Conservation (phyloP, 345 rosid species). For the Noccaea bulbosa region DNA sequence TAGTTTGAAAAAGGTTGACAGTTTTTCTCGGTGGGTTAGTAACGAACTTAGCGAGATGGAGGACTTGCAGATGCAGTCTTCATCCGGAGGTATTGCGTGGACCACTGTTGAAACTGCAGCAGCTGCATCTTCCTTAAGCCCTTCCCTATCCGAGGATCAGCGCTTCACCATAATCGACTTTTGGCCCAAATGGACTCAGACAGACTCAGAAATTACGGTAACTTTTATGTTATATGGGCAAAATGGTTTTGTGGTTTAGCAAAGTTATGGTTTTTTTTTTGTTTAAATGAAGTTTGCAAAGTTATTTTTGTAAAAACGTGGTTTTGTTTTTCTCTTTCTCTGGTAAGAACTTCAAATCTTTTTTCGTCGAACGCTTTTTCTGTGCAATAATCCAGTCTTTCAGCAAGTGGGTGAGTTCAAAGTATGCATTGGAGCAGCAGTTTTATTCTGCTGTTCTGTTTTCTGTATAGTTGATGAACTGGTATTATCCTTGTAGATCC, state of each 20-base stretch:
- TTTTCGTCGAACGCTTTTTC: conserved; percentile 3
- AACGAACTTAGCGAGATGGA: conserved; percentile 78
- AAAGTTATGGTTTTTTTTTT: background rate
- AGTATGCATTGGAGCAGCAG: conserved; percentile 2
- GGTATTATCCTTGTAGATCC: conserved; percentile 4
- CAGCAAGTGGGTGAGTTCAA: background rate
- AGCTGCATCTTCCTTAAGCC: conserved; percentile 77
- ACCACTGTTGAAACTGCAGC: conserved; percentile 65
- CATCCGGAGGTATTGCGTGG: conserved; percentile 82
- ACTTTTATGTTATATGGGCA: background rate
- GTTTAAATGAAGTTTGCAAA: conserved; percentile 3
- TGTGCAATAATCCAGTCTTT: background rate
- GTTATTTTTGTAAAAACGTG: background rate
- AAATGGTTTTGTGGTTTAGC: conserved; percentile 1
- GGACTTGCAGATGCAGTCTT: conserved; percentile 73
- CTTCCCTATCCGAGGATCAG: conserved; percentile 84
- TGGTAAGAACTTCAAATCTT: conserved; percentile 4
- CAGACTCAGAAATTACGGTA: conserved; percentile 77
- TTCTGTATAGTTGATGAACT: conserved; percentile 25
- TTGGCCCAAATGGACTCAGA: conserved; percentile 80
- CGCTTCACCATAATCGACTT: conserved; percentile 75
- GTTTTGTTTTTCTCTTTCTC: conserved; percentile 15
- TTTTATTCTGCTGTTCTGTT: conserved; percentile 19
- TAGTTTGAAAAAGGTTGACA: conserved; percentile 77
- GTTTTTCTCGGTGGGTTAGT: conserved; percentile 89